Conservation (phyloP, 1,284 basidiomycete genomes). For the Singerocomus rubriflavus region DNA sequence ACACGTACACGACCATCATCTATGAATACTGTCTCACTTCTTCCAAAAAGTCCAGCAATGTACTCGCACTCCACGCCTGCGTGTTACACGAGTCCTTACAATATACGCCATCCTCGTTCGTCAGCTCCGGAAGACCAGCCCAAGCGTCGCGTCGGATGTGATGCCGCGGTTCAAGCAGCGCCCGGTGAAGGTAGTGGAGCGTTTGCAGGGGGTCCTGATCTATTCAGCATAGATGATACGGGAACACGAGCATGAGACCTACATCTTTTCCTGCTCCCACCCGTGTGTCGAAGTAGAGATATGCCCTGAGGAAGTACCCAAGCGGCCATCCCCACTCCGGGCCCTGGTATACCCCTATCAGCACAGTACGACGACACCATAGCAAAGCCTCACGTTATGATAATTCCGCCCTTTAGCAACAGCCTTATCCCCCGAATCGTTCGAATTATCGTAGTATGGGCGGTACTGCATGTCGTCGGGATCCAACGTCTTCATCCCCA, state of each 20-base stretch:
- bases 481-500: constrained; percentile 95
- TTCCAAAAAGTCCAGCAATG: constrained; percentile 82
- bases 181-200: constrained; percentile 74
- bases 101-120: constrained; percentile 77
- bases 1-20: constrained; percentile 5
- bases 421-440: constrained; percentile 78
- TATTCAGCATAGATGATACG: background rate
- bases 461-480: constrained; percentile 82
- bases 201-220: constrained; percentile 66
- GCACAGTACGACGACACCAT: constrained; percentile 1
- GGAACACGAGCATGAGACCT: constrained; percentile 28
- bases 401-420: constrained; percentile 92
- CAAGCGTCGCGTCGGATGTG: constrained; percentile 81
- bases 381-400: constrained; percentile 55
- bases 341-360: constrained; percentile 43
- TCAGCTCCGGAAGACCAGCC: constrained; percentile 90
- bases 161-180: constrained; percentile 65
- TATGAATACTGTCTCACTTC: constrained; percentile 48
- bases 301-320: constrained; percentile 94
- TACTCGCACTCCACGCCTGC: constrained; percentile 92
- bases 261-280: constrained; percentile 65
- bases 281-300: constrained; percentile 77
- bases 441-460: constrained; percentile 87
- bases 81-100: constrained; percentile 88
- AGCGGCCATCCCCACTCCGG: constrained; percentile 94